Evolutionary conservation across 2,329 filamentous ascomycete species (phyloP), one percentile per base, ranked within the genome.

Genomic region (Kalaharituber pfeilii): DNA sequence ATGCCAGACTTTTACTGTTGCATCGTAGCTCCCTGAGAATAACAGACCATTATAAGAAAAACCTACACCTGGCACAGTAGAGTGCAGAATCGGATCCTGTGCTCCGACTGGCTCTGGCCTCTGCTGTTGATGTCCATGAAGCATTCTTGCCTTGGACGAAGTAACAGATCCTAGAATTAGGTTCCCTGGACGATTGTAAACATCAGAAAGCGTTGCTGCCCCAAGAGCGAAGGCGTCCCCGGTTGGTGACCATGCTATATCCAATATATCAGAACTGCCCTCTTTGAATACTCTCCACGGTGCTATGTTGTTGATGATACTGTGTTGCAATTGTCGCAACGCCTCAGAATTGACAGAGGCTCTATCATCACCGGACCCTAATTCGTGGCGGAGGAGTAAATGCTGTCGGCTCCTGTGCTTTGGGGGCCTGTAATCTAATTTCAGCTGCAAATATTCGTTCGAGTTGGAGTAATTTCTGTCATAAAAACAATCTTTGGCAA

Each of bases 141-240:
- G 49, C 53, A 62, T 60, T 36, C 58, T 58, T 11, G 62, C 60
- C 5, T 47, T 47, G 20, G 44, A 49, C 8, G 54, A 51, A 15
- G 60, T 50, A 2, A 56, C 26, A 25, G 27, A 47, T 8, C 62
- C 62, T 33, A 63, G 55, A 58, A 63, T 60, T 7, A 64, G 58
- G 53, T 64, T 64, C 3, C 62, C 62, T 9, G 57, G 58, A 22
- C 62, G 57, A 27, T 63, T 64, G 45, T 64, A 64, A 33, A 45
- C 55, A 36, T 64, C 62, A 9, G 56, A 58, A 28, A 56, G 57
- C 2, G 59, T 57, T 2, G 56, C 57, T 8, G 56, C 57, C 2
- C 51, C 56, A 44, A 64, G 51, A 1, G 55, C 59, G 44, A 63
- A 64, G 20, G 54, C 56, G 15, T 47, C 28, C 3, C 60, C 62